phyloP scores from a whole-genome alignment of 148 eudicot genomes.

The Pharnaceum exiguum region DNA sequence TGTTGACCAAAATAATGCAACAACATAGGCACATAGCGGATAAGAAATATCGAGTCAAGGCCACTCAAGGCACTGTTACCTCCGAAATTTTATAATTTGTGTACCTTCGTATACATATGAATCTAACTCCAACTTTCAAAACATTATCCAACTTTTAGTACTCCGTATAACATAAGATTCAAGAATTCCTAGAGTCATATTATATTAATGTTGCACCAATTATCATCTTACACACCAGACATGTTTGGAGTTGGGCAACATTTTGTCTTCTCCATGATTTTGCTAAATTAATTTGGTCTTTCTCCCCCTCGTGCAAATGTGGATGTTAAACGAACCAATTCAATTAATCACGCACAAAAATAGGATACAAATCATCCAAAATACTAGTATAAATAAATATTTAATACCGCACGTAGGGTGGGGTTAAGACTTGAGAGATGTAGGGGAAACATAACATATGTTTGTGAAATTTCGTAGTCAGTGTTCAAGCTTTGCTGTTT shows the following conservation, averaged over 20 bases:
- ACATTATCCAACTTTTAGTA: too few species aligned
- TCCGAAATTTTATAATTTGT: too few species aligned
- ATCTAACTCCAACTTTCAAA: too few species aligned
- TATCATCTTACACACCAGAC: neutral
- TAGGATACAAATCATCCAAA: neutral
- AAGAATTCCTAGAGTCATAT: too few species aligned
- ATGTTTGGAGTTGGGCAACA: slow-evolving; percentile 20
- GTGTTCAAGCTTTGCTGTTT: neutral
- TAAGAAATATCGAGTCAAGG: too few species aligned
- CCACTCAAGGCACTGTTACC: too few species aligned
- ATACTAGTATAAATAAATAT: neutral
- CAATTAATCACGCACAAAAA: slow-evolving; percentile 14
- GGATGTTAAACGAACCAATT: neutral
- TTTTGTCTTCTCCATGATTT: slow-evolving; percentile 4
- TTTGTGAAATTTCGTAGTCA: slow-evolving; percentile 6
- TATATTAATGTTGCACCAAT: too few species aligned
- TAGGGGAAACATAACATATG: slow-evolving; percentile 10
- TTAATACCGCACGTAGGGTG: slow-evolving; percentile 10
- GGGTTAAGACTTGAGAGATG: neutral
- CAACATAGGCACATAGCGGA: too few species aligned
- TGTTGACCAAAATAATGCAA: too few species aligned
- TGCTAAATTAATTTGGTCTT: neutral
- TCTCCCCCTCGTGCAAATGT: slow-evolving; percentile 13
- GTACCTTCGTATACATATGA: too few species aligned
- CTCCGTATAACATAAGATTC: too few species aligned